Conservation (phyloP, 495 filamentous ascomycete species). For the Pyronema omphalodes region DNA sequence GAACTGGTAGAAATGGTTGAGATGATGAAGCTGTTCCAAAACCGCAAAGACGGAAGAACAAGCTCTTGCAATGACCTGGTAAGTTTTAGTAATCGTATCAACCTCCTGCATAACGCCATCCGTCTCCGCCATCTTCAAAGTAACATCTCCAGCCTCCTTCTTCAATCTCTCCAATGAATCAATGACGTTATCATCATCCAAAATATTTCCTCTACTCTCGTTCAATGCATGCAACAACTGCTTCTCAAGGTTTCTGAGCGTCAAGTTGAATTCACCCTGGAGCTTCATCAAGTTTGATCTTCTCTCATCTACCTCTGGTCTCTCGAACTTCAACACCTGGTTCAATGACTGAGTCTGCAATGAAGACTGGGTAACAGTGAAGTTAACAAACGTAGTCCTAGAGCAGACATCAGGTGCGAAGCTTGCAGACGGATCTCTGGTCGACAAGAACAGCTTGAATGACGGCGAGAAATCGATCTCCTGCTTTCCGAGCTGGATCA, state of each 20-base stretch:
- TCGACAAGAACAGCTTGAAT: conserved; percentile 90
- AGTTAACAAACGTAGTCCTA: conserved; percentile 97
- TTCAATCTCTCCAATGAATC: conserved; percentile 96
- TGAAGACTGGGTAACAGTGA: conserved; percentile 97
- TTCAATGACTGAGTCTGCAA: conserved; percentile 94
- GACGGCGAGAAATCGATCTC: conserved; percentile 98
- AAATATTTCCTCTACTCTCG: conserved; percentile 91
- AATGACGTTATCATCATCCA: conserved; percentile 95
- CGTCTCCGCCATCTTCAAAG: conserved; percentile 84
- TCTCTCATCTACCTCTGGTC: conserved; percentile 92
- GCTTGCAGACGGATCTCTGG: conserved; percentile 81
- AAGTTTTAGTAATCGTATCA: conserved; percentile 80
- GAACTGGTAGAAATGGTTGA: conserved; percentile 99
- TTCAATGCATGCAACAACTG: conserved; percentile 85
- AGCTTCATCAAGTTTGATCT: conserved; percentile 93
- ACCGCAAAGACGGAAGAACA: conserved; percentile 96
- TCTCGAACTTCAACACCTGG: conserved; percentile 88
- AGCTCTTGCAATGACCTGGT: conserved; percentile 75
- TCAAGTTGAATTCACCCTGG: conserved; percentile 95
- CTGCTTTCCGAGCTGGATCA: conserved; percentile 95
- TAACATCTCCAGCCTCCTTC: conserved; percentile 90
- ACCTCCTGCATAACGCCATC: conserved; percentile 97
- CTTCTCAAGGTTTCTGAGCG: conserved; percentile 91
- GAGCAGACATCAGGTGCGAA: conserved; percentile 98
- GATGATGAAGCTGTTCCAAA: conserved; percentile 87